phyloP scores from a whole-genome alignment of 202 grass and related monocot genomes.

The Setaria italica region DNA sequence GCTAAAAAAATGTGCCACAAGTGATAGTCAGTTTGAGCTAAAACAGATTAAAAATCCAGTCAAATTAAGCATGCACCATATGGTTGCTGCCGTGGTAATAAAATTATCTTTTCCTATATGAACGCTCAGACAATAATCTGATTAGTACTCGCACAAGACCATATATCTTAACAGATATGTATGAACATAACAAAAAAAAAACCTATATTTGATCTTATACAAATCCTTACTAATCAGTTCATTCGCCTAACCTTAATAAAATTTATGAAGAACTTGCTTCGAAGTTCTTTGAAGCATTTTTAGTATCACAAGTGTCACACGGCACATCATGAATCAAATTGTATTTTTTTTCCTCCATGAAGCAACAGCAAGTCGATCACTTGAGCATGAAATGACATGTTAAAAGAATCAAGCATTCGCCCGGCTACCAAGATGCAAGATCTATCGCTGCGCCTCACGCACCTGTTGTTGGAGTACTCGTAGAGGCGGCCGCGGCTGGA shows the following conservation, averaged over 20 bases:
- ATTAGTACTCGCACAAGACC: not conserved
- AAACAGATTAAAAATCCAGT: not conserved
- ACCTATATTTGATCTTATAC: not conserved
- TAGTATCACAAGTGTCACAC: not conserved
- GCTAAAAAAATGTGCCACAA: not conserved
- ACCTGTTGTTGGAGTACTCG: conserved; percentile 68
- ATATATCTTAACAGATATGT: not conserved
- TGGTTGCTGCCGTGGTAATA: not conserved
- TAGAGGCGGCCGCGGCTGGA: conserved; percentile 67
- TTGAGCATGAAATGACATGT: conserved; percentile 50
- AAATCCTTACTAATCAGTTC: conserved; percentile 10
- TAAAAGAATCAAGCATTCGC: conserved; percentile 4
- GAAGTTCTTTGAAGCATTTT: not conserved
- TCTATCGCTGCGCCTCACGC: not conserved
- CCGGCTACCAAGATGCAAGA: not conserved
- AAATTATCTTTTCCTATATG: too few species aligned
- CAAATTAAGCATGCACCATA: not conserved
- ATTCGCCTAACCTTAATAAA: not conserved
- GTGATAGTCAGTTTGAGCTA: not conserved
- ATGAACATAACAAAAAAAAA: not conserved
- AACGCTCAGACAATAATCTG: too few species aligned
- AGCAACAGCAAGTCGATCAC: not conserved
- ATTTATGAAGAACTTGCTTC: not conserved
- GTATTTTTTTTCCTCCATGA: not conserved
- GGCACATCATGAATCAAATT: not conserved